Percentiles rank a stretch among this genome's conserved stretches.
These are phyloP conservation scores for Fraxinus cuspidata DNA, from an alignment of 257 asterid species.

Conservation along the genomic window DNA sequence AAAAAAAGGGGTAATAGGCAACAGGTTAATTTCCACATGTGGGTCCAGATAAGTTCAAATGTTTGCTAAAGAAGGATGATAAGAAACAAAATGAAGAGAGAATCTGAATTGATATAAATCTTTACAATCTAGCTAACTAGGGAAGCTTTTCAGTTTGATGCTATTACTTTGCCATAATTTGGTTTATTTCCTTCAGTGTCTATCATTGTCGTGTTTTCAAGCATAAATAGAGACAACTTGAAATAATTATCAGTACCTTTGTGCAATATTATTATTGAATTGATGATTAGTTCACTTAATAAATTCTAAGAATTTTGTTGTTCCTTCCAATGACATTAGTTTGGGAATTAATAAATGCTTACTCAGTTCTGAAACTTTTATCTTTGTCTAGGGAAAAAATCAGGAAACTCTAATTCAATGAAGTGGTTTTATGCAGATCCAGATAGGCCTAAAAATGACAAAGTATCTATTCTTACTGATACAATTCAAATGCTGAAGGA, in stretches of 20 bases:
- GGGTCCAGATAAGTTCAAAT: slow-evolving; percentile 8
- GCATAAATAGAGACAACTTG: not conserved
- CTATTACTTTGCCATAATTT: not conserved
- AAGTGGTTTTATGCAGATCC: slow-evolving; percentile 71
- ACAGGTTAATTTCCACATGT: not conserved
- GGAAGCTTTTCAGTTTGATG: not conserved
- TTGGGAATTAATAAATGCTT: slow-evolving; percentile 7
- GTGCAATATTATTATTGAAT: not conserved
- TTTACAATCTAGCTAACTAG: not conserved
- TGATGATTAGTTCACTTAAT: not conserved
- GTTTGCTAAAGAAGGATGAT: not conserved
- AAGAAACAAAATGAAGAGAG: slow-evolving; percentile 5
- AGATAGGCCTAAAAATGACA: slow-evolving; percentile 95
- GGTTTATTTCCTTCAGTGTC: not conserved
- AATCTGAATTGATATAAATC: not conserved
- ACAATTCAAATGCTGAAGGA: slow-evolving; percentile 91
- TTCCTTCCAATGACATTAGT: slow-evolving; percentile 6
- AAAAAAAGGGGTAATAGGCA: not conserved
- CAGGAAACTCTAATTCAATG: slow-evolving; percentile 15
- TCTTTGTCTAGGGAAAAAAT: slow-evolving; percentile 14
- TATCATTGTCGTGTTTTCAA: not conserved
- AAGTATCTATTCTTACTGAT: slow-evolving; percentile 93
- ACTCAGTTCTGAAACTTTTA: slow-evolving; percentile 12
- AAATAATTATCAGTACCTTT: not conserved
- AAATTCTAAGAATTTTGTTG: slow-evolving; percentile 3